Conservation (phyloP, 305 asterid species). For the Solanum hybrid region DNA sequence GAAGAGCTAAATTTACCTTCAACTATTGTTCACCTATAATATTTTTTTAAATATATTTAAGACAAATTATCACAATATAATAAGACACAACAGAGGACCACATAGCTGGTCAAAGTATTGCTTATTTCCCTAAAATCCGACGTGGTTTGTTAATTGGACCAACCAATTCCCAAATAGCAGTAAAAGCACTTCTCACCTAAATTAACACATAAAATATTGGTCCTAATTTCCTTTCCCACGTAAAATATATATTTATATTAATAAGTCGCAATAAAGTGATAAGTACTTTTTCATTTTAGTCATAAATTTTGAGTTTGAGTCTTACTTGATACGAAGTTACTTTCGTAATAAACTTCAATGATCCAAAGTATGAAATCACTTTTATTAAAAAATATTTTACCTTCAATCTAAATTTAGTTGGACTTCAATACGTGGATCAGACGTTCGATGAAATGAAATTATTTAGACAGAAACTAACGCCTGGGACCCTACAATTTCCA, state of each 20-base stretch:
- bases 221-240: constrained; percentile 5
- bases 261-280: fast-evolving
- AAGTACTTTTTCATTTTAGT: fast-evolving
- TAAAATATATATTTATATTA: no score
- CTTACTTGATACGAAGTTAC: fast-evolving
- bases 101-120: constrained; percentile 11
- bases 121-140: constrained; percentile 22
- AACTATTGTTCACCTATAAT: background rate
- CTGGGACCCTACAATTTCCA: background rate
- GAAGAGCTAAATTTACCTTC: fast-evolving
- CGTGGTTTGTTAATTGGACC: constrained; percentile 9
- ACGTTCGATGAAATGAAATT: fast-evolving
- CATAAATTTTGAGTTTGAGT: no score
- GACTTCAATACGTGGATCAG: fast-evolving
- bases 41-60: background rate
- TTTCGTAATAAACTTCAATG: fast-evolving
- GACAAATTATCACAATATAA: background rate
- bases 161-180: background rate
- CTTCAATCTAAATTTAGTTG: fast-evolving
- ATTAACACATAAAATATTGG: background rate
- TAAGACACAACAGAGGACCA: constrained; percentile 7
- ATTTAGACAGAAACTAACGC: background rate
- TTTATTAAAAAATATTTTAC: fast-evolving
- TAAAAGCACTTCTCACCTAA: background rate
- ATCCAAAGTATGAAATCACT: fast-evolving